Percentiles rank a stretch among this genome's conserved stretches.
These are phyloP conservation scores for Malassezia dermatis DNA, from an alignment of 1,284 basidiomycete species.

Conservation along the genomic window DNA sequence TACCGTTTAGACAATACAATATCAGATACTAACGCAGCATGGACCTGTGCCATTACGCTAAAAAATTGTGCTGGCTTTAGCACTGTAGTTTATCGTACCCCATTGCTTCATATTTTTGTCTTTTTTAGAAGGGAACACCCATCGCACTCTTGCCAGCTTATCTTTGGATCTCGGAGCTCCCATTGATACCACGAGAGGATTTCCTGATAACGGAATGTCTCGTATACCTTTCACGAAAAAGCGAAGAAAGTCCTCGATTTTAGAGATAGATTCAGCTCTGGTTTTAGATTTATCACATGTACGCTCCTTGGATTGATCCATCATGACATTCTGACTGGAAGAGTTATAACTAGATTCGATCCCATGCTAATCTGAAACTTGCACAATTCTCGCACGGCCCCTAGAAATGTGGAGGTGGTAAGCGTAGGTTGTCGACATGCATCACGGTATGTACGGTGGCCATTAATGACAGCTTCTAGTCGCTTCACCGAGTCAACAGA, in stretches of 20 bases:
- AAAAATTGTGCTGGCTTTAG: slow-evolving; percentile 9
- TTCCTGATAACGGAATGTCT: neutral
- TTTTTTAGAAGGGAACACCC: slow-evolving; percentile 10
- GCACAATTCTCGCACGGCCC: slow-evolving; percentile 1
- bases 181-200: neutral
- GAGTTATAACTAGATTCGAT: neutral
- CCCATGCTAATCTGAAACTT: neutral
- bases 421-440: neutral
- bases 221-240: neutral
- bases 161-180: neutral
- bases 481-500: slow-evolving; percentile 31
- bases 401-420: neutral
- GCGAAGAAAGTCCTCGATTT: slow-evolving; percentile 2
- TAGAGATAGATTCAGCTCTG: neutral
- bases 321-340: neutral
- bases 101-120: slow-evolving; percentile 3
- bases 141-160: neutral
- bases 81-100: neutral
- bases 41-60: slow-evolving; percentile 22
- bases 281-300: too few species aligned
- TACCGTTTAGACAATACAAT: slow-evolving; percentile 25
- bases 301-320: neutral
- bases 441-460: neutral
- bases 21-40: slow-evolving; percentile 13
- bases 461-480: neutral